Evolutionary conservation across 805 yeast species (phyloP).

Genomic region (Ascoidea rubescens): DNA sequence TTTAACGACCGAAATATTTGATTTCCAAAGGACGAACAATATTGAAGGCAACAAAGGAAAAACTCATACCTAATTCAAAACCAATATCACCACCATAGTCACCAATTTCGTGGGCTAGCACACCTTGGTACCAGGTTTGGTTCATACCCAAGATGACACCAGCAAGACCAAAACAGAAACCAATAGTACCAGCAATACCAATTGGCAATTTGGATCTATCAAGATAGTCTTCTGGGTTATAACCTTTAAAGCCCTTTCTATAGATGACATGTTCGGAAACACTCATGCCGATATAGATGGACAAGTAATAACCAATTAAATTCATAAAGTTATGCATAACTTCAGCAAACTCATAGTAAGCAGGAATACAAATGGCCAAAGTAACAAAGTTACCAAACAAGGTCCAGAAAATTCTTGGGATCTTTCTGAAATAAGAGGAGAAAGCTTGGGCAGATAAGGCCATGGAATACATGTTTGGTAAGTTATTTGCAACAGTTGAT

Average conservation of each 20-base stretch:
- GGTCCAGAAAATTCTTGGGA: conserved; percentile 83
- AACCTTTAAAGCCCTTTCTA: conserved; percentile 46
- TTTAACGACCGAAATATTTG: conserved; percentile 41
- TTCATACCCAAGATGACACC: conserved; percentile 84
- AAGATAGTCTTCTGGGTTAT: conserved; percentile 49
- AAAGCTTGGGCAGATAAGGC: conserved; percentile 78
- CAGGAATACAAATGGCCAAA: conserved; percentile 83
- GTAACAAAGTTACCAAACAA: conserved; percentile 59
- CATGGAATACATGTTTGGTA: conserved; percentile 89
- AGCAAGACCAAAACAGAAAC: conserved; percentile 70
- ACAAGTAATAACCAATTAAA: conserved; percentile 81
- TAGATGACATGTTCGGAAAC: conserved; percentile 76
- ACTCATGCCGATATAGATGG: conserved; percentile 65
- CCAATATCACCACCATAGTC: conserved; percentile 69
- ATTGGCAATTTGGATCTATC: conserved; percentile 48
- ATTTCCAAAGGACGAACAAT: conserved; percentile 50
- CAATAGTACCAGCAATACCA: conserved; percentile 68
- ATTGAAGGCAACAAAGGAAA: conserved; percentile 53
- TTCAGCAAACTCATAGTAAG: conserved; percentile 53
- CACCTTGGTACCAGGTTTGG: conserved; percentile 77
- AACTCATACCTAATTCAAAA: conserved; percentile 61
- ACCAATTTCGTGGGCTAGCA: conserved; percentile 48
- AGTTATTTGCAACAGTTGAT: conserved; percentile 81
- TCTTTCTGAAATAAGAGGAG: conserved; percentile 56
- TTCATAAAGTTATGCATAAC: conserved; percentile 85